Base-by-base conservation (phyloP, 2,329 filamentous ascomycete species). In the Tolypocladium paradoxum region DNA sequence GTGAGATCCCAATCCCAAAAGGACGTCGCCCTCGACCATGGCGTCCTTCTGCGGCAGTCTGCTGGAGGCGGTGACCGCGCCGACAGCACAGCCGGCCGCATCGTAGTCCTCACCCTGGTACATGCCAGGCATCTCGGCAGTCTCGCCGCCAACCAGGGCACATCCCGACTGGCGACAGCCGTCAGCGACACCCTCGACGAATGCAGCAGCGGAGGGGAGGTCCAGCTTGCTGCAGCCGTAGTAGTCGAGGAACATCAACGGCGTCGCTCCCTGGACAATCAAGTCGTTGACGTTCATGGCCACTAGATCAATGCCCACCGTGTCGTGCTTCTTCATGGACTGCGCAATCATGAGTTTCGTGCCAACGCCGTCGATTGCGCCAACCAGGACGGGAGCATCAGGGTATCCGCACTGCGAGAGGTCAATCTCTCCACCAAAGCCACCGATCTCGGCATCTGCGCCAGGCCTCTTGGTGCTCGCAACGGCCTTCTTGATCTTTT, bases 211-310 rank as follows among this genome's bases (percentile, higher is more conserved):
- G 5, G 83, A 83, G 37, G 83, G 76, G 9, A 92, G 81, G 60
- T 95, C 83, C 24, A 99, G 81, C 68, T 86, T 87, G 69, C 88
- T 90, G 77, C 91, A 96, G 56, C 90, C 92, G 72, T 95, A 96
- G 79, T 95, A 97, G 75, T 99, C 93, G 57, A 97, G 84, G 79
- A 99, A 97, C 77, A 93, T 93, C 58, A 97, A 78, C 2, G 93
- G 91, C 61, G 93, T 89, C 14, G 93, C 93, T 52, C 93, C 93
- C 73, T 97, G 91, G 9, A 97, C 93, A 50, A 99, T 85, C 0
- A 99, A 79, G 65, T 99, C 93, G 70, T 99, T 99, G 66, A 97
- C 93, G 69, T 96, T 97, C 92, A 97, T 97, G 60, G 93, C 93
- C 4, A 99, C 93, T 36, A 99, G 81, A 67, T 99, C 93, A 62